Conservation (phyloP, 1,284 basidiomycete genomes). For the Fomitopsis pinicola region DNA sequence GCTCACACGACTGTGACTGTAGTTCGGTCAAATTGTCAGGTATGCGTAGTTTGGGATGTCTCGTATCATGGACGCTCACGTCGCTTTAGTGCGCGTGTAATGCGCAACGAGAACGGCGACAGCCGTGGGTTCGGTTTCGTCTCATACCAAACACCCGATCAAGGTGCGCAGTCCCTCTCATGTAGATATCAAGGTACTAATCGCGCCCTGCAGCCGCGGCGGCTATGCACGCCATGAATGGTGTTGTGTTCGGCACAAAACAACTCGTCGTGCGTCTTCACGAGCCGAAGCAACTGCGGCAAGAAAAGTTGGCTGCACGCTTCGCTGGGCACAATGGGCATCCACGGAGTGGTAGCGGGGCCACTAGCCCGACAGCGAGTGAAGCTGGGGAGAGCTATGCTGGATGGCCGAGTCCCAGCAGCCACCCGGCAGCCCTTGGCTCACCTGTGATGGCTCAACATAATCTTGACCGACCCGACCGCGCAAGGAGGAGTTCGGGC, state of each 20-base stretch:
- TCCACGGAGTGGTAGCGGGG: constrained; percentile 71
- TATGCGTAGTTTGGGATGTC: constrained; percentile 26
- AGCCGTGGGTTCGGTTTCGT: constrained; percentile 97
- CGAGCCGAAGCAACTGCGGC: constrained; percentile 84
- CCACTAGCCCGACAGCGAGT: constrained; percentile 76
- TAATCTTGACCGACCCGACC: constrained; percentile 50
- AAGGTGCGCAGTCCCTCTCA: constrained; percentile 48
- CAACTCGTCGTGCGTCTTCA: constrained; percentile 83
- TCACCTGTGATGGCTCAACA: constrained; percentile 47
- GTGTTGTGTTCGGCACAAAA: constrained; percentile 63
- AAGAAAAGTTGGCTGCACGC: constrained; percentile 81
- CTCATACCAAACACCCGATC: constrained; percentile 78
- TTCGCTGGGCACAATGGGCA: constrained; percentile 72
- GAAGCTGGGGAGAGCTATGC: constrained; percentile 71
- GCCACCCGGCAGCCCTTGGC: constrained; percentile 42
- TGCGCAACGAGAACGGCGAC: constrained; percentile 83
- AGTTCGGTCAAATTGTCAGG: constrained; percentile 87
- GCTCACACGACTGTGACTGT: not conserved
- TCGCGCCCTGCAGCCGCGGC: constrained; percentile 43
- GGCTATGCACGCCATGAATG: constrained; percentile 81
- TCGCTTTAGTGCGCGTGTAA: constrained; percentile 77
- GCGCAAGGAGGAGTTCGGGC: constrained; percentile 70
- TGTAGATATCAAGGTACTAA: not conserved
- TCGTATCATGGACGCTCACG: constrained; percentile 3
- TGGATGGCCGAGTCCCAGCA: constrained; percentile 71